These are phyloP conservation scores for Cryptococcus sp. DNA, from an alignment of 1,284 basidiomycete species.

Conservation along the genomic window DNA sequence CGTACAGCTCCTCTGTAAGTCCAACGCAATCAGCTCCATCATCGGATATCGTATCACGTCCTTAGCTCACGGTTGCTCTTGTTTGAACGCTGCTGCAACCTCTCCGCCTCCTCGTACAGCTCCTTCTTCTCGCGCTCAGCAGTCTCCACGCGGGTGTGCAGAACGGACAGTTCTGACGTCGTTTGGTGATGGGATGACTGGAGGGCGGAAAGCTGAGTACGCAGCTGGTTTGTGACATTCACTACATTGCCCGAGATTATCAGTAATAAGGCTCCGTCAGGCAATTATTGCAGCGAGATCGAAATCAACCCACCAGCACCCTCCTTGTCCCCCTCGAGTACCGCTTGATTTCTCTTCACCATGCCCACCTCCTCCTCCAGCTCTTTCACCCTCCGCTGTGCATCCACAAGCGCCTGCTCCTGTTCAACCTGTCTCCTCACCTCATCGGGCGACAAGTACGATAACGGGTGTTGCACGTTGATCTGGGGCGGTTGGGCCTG, in stretches of 20 bases:
- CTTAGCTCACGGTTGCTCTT: conserved; percentile 30
- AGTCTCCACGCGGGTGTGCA: conserved; percentile 37
- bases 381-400: conserved; percentile 29
- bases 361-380: conserved; percentile 35
- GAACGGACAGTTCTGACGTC: conserved; percentile 33
- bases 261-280: not conserved
- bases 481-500: not conserved
- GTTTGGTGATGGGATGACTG: conserved; percentile 35
- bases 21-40: not conserved
- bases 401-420: conserved; percentile 44
- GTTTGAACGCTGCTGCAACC: conserved; percentile 32
- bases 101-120: conserved; percentile 40
- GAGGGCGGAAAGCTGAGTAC: conserved; percentile 37
- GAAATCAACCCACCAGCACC: conserved; percentile 29
- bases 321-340: conserved; percentile 28
- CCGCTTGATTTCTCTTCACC: conserved; percentile 31
- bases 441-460: conserved; percentile 18
- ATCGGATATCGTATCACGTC: not conserved
- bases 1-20: conserved; percentile 42
- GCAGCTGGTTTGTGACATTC: conserved; percentile 37
- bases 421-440: conserved; percentile 46
- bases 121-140: conserved; percentile 45
- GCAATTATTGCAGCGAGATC: not conserved
- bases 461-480: not conserved
- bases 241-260: conserved; percentile 16